phyloP scores from a whole-genome alignment of 345 rosid genomes.

The Euphorbia tirucalli region DNA sequence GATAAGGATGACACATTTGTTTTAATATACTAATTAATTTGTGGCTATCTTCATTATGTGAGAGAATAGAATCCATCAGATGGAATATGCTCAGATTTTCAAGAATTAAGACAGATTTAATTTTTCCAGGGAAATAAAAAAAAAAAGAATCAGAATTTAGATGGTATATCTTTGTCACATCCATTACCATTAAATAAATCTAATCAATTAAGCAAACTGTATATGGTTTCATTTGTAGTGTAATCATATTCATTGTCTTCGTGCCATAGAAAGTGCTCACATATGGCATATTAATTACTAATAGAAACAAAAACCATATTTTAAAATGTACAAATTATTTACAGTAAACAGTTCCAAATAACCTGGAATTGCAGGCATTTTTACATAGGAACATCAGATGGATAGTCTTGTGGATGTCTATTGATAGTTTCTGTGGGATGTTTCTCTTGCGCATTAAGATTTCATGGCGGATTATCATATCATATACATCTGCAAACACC shows the following conservation, averaged over 20 bases:
- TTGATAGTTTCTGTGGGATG: slow-evolving; percentile 49
- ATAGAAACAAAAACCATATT: neutral
- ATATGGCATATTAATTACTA: neutral
- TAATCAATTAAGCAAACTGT: too few species aligned
- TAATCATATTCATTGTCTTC: neutral
- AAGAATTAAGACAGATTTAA: neutral
- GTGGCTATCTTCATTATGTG: too few species aligned
- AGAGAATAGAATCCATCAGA: too few species aligned
- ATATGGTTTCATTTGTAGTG: too few species aligned
- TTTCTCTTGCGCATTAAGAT: slow-evolving; percentile 69
- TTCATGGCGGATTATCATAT: slow-evolving; percentile 55
- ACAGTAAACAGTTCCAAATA: too few species aligned
- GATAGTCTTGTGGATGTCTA: slow-evolving; percentile 67
- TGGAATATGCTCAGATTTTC: neutral
- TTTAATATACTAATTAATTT: neutral
- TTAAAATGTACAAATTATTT: neutral
- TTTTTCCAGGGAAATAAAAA: too few species aligned
- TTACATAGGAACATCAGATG: slow-evolving; percentile 60
- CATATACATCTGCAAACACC: slow-evolving; percentile 75
- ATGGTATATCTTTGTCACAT: neutral
- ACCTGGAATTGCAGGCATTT: neutral
- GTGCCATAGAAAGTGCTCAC: neutral
- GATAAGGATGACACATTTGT: too few species aligned
- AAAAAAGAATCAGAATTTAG: neutral
- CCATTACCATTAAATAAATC: neutral